Evolutionary conservation across 2,329 filamentous ascomycete species (phyloP), one percentile per base, ranked within the genome.

Genomic region (Neonectria hederae): DNA sequence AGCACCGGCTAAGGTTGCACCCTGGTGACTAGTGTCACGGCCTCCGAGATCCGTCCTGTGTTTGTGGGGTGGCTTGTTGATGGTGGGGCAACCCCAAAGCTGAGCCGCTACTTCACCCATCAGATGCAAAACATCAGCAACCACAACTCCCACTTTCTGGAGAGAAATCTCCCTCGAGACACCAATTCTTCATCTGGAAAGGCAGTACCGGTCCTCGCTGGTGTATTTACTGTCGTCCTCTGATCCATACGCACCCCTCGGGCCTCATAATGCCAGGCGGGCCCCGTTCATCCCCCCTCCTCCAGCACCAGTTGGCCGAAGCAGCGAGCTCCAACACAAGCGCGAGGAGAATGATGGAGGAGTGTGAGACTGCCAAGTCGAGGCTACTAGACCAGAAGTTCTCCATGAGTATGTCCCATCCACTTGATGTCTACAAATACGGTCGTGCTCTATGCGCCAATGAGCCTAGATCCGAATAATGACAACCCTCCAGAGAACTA

Each of bases 301-400:
- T 62, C 43, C 68, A 70, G 49, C 68, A 73, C 45, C 69, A 69
- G 51, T 68, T 69, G 56, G 62, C 69, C 54, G 71, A 72, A 51
- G 54, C 69, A n/a, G 54, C 63, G 3, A 54, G 51, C 46, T 63
- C 65, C 64, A 70, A 72, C 49, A 65, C 65, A 69, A 74, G 75
- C 55, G 74, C 76, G 14, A 79, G 77, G 67, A 79, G 82, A 72
- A 75, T 75, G 57, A 80, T 74, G 49, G 83, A 86, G 8, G 84
- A 86, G 48, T 76, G 74, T 42, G 81, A 84, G 5, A 57, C 65
- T 5, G 70, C 75, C 10, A 81, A 77, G 46, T 61, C 75, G 2
- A 80, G 73, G 21, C 77, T 87, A 0, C 62, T 75, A 1, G 84
- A 87, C 65, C 78, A 79, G 46, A 77, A 78, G 10, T 86, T 86